phyloP scores from a whole-genome alignment of 805 yeast species.

The Ogataea thermomethanolica region DNA sequence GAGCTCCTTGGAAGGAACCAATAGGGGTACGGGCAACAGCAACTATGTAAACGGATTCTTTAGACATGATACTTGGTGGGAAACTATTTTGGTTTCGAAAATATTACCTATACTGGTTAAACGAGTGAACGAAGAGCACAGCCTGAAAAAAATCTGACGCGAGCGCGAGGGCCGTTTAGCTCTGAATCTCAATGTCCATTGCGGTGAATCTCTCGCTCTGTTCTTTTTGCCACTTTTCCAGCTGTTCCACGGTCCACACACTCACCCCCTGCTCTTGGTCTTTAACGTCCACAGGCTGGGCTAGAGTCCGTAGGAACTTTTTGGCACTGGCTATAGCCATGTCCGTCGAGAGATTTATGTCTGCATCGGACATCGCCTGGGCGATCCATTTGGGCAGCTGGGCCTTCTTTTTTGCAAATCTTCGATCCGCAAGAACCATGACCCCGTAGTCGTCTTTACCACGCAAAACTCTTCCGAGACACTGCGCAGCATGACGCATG shows the following conservation, averaged over 20 bases:
- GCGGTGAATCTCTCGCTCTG: slow-evolving; percentile 35
- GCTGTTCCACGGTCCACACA: slow-evolving; percentile 81
- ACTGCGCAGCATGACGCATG: slow-evolving; percentile 99
- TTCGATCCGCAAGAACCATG: slow-evolving; percentile 94
- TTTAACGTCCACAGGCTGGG: slow-evolving; percentile 85
- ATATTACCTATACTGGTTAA: slow-evolving; percentile 4
- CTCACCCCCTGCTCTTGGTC: slow-evolving; percentile 88
- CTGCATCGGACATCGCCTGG: slow-evolving; percentile 89
- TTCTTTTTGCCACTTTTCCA: slow-evolving; percentile 53
- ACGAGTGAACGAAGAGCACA: background rate
- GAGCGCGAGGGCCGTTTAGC: background rate
- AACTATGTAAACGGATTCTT: slow-evolving; percentile 73
- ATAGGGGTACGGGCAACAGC: slow-evolving; percentile 92
- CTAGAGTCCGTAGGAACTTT: slow-evolving; percentile 86
- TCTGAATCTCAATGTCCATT: slow-evolving; percentile 35
- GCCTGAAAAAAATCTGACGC: background rate
- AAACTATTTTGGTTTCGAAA: slow-evolving; percentile 6
- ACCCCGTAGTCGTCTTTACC: slow-evolving; percentile 99
- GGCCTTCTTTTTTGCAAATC: slow-evolving; percentile 79
- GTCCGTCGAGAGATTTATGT: slow-evolving; percentile 88
- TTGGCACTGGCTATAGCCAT: slow-evolving; percentile 96
- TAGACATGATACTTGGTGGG: slow-evolving; percentile 23
- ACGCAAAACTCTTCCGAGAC: slow-evolving; percentile 93
- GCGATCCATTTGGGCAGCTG: slow-evolving; percentile 98
- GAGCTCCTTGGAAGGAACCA: slow-evolving; percentile 87